phyloP scores from a whole-genome alignment of 2,329 filamentous ascomycete species.

The Hortaea werneckii region DNA sequence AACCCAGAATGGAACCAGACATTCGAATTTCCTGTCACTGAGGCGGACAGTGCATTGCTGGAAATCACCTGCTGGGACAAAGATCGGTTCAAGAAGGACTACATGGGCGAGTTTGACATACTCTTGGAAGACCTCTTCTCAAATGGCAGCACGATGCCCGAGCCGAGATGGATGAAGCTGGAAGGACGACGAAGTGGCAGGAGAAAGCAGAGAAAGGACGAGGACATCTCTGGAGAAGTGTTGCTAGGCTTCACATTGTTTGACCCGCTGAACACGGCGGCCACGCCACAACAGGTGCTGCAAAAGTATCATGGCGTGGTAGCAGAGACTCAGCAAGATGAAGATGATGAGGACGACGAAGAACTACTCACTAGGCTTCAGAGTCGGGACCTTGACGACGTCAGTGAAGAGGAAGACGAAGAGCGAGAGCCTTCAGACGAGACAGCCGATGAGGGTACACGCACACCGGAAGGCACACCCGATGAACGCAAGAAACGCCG shows the following conservation, averaged over 20 bases:
- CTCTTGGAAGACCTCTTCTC: conserved; percentile 85
- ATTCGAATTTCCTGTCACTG: conserved; percentile 72
- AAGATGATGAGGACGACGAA: conserved; percentile 30
- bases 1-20: conserved; percentile 96
- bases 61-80: conserved; percentile 97
- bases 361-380: conserved; percentile 44
- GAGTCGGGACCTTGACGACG: conserved; percentile 42
- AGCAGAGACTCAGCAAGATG: conserved; percentile 31
- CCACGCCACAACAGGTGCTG: conserved; percentile 59
- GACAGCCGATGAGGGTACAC: conserved; percentile 47
- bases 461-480: conserved; percentile 42
- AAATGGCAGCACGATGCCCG: conserved; percentile 53
- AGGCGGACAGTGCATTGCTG: conserved; percentile 65
- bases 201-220: conserved; percentile 62
- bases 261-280: conserved; percentile 61
- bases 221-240: conserved; percentile 80
- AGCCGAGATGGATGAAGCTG: conserved; percentile 75
- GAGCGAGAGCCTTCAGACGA: conserved; percentile 48
- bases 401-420: conserved; percentile 48
- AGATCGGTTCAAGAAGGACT: conserved; percentile 94
- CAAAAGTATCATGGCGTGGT: conserved; percentile 64
- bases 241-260: conserved; percentile 73
- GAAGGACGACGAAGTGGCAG: conserved; percentile 50
- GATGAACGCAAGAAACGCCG: conserved; percentile 64
- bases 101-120: conserved; percentile 92